phyloP scores from a whole-genome alignment of 2,329 filamentous ascomycete species.

The Fusarium citri region DNA sequence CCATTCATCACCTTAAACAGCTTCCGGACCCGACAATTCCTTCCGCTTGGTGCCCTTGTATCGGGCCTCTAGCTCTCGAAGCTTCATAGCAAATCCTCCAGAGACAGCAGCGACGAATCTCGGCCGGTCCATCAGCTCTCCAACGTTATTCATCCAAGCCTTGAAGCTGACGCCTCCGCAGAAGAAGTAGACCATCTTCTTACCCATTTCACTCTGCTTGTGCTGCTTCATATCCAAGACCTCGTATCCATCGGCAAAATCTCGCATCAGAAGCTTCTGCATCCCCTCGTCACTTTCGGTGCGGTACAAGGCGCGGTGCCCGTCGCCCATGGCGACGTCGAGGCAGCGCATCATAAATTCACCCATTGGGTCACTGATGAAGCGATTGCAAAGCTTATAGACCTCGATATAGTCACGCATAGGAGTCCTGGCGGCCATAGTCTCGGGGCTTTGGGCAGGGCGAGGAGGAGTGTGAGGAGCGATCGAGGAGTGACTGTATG shows the following conservation, averaged over 20 bases:
- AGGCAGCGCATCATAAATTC: slow-evolving; percentile 49
- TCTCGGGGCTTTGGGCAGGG: slow-evolving; percentile 43
- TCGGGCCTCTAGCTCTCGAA: slow-evolving; percentile 37
- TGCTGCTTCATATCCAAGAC: slow-evolving; percentile 43
- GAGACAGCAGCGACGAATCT: slow-evolving; percentile 50
- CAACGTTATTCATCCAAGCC: slow-evolving; percentile 43
- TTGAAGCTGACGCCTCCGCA: slow-evolving; percentile 48
- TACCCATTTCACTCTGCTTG: slow-evolving; percentile 40
- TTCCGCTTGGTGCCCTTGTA: slow-evolving; percentile 47
- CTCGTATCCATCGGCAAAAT: slow-evolving; percentile 53
- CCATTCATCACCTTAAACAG: background rate
- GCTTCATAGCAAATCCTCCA: slow-evolving; percentile 48
- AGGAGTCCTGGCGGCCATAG: slow-evolving; percentile 42
- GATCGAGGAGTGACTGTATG: slow-evolving; percentile 51
- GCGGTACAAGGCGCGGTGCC: slow-evolving; percentile 50
- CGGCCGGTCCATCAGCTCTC: slow-evolving; percentile 45
- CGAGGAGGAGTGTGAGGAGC: slow-evolving; percentile 46
- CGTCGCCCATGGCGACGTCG: slow-evolving; percentile 47
- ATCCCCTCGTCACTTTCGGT: slow-evolving; percentile 41
- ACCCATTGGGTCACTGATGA: slow-evolving; percentile 48
- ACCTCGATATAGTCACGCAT: slow-evolving; percentile 52
- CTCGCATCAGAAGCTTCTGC: slow-evolving; percentile 48
- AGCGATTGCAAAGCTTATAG: slow-evolving; percentile 53
- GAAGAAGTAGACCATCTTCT: slow-evolving; percentile 49
- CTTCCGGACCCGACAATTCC: slow-evolving; percentile 44